These are phyloP conservation scores for Tolypocladium paradoxum DNA, from an alignment of 2,329 filamentous ascomycete species.

Conservation along the genomic window DNA sequence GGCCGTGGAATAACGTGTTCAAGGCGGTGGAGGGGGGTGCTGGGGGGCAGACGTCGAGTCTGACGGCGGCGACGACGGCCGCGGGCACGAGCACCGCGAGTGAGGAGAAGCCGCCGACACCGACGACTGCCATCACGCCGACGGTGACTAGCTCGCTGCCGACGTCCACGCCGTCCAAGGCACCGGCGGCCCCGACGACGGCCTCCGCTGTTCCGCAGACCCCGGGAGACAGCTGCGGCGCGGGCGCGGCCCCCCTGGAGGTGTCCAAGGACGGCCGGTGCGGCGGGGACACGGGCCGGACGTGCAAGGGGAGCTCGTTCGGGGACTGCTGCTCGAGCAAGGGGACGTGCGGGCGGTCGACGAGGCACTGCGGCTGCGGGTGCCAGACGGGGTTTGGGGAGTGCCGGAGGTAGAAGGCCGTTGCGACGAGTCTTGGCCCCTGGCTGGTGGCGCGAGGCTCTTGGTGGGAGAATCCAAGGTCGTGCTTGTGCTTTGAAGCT, in stretches of 20 bases:
- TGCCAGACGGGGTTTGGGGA: slow-evolving; percentile 25
- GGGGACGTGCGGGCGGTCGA: slow-evolving; percentile 26
- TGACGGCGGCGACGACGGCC: background rate
- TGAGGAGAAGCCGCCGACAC: background rate
- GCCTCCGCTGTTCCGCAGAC: no score
- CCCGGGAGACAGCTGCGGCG: slow-evolving; percentile 17
- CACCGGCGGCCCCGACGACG: no score
- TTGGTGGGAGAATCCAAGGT: background rate
- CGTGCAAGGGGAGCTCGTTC: slow-evolving; percentile 29
- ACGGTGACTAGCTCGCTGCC: background rate
- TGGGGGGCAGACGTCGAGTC: background rate
- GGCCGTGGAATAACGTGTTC: slow-evolving; percentile 16
- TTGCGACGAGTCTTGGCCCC: background rate
- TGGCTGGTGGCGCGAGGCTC: background rate
- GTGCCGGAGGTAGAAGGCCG: slow-evolving; percentile 9
- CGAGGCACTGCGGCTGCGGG: slow-evolving; percentile 23
- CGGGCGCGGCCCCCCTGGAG: background rate
- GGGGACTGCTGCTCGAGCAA: slow-evolving; percentile 32
- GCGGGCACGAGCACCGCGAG: background rate
- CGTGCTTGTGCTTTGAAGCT: background rate
- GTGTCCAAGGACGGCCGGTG: slow-evolving; percentile 24
- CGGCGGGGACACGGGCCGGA: slow-evolving; percentile 26
- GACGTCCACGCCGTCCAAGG: no score
- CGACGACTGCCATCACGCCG: background rate
- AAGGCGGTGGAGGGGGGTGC: background rate